Percentiles rank a stretch among this genome's conserved stretches.
phyloP scores from a whole-genome alignment of 805 yeast genomes.

The Cyberlindnera nakhonratchasimensis region DNA sequence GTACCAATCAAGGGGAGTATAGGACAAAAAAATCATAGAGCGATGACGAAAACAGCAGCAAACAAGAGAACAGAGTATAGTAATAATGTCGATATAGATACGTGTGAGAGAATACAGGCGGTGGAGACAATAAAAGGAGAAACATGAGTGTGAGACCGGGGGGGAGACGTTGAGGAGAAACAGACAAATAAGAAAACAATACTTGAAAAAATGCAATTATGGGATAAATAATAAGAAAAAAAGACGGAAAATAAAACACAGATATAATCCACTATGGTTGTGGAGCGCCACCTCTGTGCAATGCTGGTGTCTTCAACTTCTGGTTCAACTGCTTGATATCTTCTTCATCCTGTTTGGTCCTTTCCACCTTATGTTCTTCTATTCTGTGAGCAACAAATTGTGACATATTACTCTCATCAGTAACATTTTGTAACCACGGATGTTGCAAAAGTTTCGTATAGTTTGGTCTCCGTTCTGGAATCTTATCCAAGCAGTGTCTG shows the following conservation, averaged over 20 bases:
- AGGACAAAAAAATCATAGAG: no score
- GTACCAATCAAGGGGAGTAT: no score
- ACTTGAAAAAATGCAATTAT: background rate
- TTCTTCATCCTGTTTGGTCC: constrained; percentile 17
- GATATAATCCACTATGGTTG: constrained; percentile 3
- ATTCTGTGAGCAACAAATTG: constrained; percentile 36
- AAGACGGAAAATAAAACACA: background rate
- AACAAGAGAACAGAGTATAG: no score
- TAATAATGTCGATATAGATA: no score
- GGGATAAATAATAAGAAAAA: background rate
- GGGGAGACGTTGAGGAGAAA: no score
- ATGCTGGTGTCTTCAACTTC: constrained; percentile 29
- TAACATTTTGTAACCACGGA: constrained; percentile 72
- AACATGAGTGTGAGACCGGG: no score
- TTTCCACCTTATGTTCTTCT: constrained; percentile 26
- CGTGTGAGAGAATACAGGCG: background rate
- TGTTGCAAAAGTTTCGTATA: constrained; percentile 72
- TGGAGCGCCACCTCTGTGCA: constrained; percentile 31
- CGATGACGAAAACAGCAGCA: no score
- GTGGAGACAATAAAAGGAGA: background rate
- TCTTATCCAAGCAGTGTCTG: constrained; percentile 68
- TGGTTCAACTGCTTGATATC: constrained; percentile 26
- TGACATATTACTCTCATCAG: constrained; percentile 36
- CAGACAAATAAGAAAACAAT: background rate
- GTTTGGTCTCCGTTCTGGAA: constrained; percentile 76